Conservation (phyloP, 176 grass and related monocot genomes). For the Puya raimondii region DNA sequence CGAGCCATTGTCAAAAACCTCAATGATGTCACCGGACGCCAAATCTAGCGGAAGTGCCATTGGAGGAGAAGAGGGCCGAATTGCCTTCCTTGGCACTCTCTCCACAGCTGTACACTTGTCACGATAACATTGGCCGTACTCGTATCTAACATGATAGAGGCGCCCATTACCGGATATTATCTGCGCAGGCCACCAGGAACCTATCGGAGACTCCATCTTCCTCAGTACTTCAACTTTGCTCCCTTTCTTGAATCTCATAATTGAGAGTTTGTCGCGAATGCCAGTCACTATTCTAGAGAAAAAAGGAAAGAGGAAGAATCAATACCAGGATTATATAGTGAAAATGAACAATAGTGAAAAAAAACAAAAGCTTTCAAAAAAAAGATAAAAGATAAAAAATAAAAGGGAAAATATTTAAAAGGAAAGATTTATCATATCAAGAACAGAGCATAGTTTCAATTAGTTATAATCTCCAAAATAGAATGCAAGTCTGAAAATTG, state of each 20-base stretch:
- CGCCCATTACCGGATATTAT: slow-evolving; percentile 75
- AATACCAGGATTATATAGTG: background rate
- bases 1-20: slow-evolving; percentile 57
- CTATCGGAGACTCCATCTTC: slow-evolving; percentile 33
- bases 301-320: background rate
- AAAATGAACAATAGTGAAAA: too few relatives aligned
- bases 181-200: slow-evolving; percentile 51
- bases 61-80: slow-evolving; percentile 41
- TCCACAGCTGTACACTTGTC: slow-evolving; percentile 24
- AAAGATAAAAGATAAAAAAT: background rate
- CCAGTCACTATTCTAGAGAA: background rate
- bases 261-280: background rate
- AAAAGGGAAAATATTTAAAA: background rate
- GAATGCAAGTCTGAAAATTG: background rate
- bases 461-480: background rate
- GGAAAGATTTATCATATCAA: background rate
- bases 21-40: slow-evolving; percentile 35
- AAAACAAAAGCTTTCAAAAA: too few relatives aligned
- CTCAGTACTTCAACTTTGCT: slow-evolving; percentile 54
- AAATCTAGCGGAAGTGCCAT: slow-evolving; percentile 21
- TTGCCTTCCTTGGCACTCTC: slow-evolving; percentile 45
- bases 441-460: background rate
- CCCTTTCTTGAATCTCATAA: slow-evolving; percentile 61
- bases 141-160: slow-evolving; percentile 48
- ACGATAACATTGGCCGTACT: slow-evolving; percentile 3